Evolutionary conservation across 352 stramenopile genomes (phyloP), one percentile per base, ranked within the genome.

Genomic region (Paralagenidium karlingii): DNA sequence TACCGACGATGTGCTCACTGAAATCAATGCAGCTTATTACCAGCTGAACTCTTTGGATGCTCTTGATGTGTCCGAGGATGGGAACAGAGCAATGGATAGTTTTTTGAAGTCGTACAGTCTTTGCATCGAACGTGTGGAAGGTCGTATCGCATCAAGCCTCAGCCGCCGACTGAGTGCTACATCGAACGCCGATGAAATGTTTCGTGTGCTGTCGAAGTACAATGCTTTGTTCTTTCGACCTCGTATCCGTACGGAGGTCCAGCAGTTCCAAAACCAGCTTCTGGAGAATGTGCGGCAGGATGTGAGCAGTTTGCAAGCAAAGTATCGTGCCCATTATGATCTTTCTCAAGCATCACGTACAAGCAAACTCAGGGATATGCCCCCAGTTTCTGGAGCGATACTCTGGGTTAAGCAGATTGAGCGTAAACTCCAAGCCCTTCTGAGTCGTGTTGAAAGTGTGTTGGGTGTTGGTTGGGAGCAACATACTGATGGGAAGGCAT

Each of bases 321-420:
- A 96, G 41, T 96, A 97, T 36, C 82, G 81, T 15, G 66, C 75
- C 6, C 81, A 97, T 37, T 99, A 99, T 53, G 91, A 96, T 27
- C 86, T 94, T n/a, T 99, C 93, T 0, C 79, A 96, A 39, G 92
- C 95, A 11, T 94, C 84, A 20, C 69, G 78, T 18, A 94, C 97
- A 47, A 96, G 89, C 40, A 91, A 91, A 43, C 51, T 99, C 20
- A 78, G 94, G 34, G 96, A 99, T 42, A 96, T 99, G 26, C 96
- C 96, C 15, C 95, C 95, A 18, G 92, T 99, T 26, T 89, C 89
- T 25, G 96, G 94, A 21, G 97, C 97, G 36, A 97, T 99, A 31
- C 88, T 99, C 54, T 99, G 96, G 96, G 95, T 95, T 12, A 97
- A 97, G 52, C 96, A 99, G 64, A 99, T 99, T 64, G 96, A 99